Evolutionary conservation across 164 flowering plant genomes (phyloP).

Genomic region (Piper betle): DNA sequence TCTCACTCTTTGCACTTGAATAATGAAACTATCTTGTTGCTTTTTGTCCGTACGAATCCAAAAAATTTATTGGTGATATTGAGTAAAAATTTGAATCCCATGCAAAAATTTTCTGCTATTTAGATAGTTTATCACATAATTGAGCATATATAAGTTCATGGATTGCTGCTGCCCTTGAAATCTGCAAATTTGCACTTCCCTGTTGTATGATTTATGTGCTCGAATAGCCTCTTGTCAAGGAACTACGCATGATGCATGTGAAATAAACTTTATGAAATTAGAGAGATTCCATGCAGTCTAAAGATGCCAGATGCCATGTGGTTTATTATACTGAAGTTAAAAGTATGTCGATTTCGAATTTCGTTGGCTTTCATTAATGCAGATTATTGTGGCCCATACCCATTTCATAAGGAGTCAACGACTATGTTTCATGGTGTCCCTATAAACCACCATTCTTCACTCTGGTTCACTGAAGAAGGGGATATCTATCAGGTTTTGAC

Average conservation of each 20-base stretch:
- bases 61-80: too few species aligned
- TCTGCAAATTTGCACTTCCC: background rate
- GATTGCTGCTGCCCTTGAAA: background rate
- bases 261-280: slow-evolving; percentile 41
- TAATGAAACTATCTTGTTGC: background rate
- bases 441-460: slow-evolving; percentile 63
- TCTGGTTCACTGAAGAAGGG: slow-evolving; percentile 62
- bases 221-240: slow-evolving; percentile 19
- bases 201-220: background rate
- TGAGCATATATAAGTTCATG: background rate
- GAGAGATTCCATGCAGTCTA: slow-evolving; percentile 44
- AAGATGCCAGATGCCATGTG: slow-evolving; percentile 68
- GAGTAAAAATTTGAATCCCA: background rate
- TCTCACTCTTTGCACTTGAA: background rate
- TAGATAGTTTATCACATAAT: too few species aligned
- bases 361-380: slow-evolving; percentile 99
- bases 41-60: background rate
- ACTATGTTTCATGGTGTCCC: slow-evolving; percentile 90
- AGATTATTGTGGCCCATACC: slow-evolving; percentile 67
- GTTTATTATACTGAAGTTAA: slow-evolving; percentile 41
- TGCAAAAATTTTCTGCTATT: background rate
- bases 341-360: slow-evolving; percentile 82
- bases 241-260: slow-evolving; percentile 38
- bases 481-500: slow-evolving; percentile 48
- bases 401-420: slow-evolving; percentile 67